Evolutionary conservation across 176 grass and related monocot genomes (phyloP), one percentile per base, ranked within the genome.

Genomic region (Tillandsia fasciculata): DNA sequence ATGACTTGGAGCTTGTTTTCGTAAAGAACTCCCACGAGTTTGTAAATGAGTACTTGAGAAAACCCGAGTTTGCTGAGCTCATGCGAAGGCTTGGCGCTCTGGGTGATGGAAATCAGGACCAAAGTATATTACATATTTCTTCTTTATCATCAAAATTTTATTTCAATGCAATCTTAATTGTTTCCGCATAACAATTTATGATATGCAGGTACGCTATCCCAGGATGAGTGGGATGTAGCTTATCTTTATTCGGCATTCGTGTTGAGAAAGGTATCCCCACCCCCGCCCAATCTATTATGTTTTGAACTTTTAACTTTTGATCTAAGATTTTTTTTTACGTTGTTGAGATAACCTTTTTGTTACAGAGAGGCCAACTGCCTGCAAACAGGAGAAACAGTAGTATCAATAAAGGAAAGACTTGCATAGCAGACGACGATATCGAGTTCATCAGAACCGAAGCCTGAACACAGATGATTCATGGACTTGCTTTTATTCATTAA

Each of bases 21-120:
- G 84, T 70, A 68, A 99, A 97, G 72, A 97, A 97, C 63, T 97
- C 86, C 14, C 93, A 92, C 11, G 93, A 92, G 81, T 92, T 97
- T 79, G 86, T 92, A 52, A 59, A 97, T 0, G 86, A 97, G 67
- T 97, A 90, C 58, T 53, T 97, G 72, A 57, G 86, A 90, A 99
- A 81, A 69, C 74, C 76, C 24, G 89, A 93, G 74, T 99, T 93
- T 73, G 67, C 75, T 14, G 94, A 93, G 63, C 87, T 99, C 71
- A 90, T 97, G 89, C 73, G 80, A 64, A 90, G 94, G 72, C 84
- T 99, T 20, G 94, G 94, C 86, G 89, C 94, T 18, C 79, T 99
- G 53, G 89, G 94, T 70, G 89, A 99, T 70, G 89, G 86, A 74
- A 83, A 71, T 27, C 78, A 81, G 65, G 82, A 79, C 77, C 84